These are phyloP conservation scores for Aureobasidium zeae DNA, from an alignment of 2,329 filamentous ascomycete genomes.

Conservation along the genomic window DNA sequence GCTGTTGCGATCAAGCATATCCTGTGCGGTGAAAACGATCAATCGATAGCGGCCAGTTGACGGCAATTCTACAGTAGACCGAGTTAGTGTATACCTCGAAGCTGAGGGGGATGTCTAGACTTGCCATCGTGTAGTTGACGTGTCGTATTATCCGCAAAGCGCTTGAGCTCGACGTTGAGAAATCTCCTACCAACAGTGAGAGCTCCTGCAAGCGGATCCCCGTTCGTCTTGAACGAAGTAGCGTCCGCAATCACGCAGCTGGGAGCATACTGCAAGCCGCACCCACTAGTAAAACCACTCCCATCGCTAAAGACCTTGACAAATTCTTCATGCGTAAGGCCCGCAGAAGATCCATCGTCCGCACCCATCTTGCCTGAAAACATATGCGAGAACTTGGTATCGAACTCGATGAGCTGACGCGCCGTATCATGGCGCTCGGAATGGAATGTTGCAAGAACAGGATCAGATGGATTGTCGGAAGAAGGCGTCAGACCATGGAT, in stretches of 20 bases:
- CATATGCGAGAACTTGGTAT: constrained; percentile 40
- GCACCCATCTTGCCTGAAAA: constrained; percentile 33
- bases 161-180: constrained; percentile 21
- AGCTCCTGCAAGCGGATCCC: constrained; percentile 21
- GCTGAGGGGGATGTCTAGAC: background rate
- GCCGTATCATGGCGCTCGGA: constrained; percentile 51
- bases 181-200: constrained; percentile 24
- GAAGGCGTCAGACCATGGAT: constrained; percentile 16
- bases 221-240: too few relatives aligned
- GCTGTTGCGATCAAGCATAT: constrained; percentile 18
- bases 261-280: constrained; percentile 23
- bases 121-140: constrained; percentile 25
- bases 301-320: constrained; percentile 44
- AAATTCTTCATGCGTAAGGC: constrained; percentile 23
- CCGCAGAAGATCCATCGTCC: constrained; percentile 9
- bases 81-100: background rate
- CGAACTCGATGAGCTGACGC: constrained; percentile 52
- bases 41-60: constrained; percentile 24
- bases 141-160: constrained; percentile 24
- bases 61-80: constrained; percentile 18
- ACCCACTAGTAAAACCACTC: constrained; percentile 50
- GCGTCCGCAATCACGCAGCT: too few relatives aligned
- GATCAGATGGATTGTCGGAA: constrained; percentile 19
- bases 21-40: constrained; percentile 19
- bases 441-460: constrained; percentile 44